Conservation (phyloP, 2,329 filamentous ascomycete genomes). For the Xylaria sp. region DNA sequence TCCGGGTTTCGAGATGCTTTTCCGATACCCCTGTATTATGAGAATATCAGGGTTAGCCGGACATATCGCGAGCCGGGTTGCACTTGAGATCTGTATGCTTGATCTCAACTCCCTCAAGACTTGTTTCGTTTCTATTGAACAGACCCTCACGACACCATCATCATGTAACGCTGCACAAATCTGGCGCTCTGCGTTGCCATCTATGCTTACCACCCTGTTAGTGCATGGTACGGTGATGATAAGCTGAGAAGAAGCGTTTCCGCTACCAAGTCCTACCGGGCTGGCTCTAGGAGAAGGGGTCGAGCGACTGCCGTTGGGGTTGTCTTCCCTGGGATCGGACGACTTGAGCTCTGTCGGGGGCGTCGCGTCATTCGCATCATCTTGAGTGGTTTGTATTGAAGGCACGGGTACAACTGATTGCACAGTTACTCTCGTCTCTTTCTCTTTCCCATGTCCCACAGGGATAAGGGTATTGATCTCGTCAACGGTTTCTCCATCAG, state of each 20-base stretch:
- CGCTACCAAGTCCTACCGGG: neutral
- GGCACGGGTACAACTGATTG: too few species aligned
- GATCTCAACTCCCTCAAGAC: slow-evolving; percentile 5
- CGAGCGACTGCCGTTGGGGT: neutral
- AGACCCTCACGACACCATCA: neutral
- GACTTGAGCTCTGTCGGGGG: neutral
- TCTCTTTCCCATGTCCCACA: neutral
- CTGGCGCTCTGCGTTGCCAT: neutral
- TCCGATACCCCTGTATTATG: too few species aligned
- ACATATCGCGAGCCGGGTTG: neutral
- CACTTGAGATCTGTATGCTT: neutral
- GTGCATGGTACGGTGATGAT: neutral
- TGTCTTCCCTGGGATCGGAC: neutral
- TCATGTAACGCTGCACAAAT: neutral
- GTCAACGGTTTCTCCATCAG: neutral
- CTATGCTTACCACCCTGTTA: neutral
- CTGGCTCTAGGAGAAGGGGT: neutral
- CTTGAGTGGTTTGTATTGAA: neutral
- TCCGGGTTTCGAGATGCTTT: neutral
- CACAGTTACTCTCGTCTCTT: neutral
- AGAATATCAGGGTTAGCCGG: neutral
- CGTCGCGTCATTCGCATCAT: neutral
- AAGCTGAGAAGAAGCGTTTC: neutral
- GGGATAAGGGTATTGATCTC: neutral
- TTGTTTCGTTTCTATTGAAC: neutral